These are phyloP conservation scores for Coniosporium tulheliwenetii DNA, from an alignment of 2,329 filamentous ascomycete genomes.

Conservation along the genomic window DNA sequence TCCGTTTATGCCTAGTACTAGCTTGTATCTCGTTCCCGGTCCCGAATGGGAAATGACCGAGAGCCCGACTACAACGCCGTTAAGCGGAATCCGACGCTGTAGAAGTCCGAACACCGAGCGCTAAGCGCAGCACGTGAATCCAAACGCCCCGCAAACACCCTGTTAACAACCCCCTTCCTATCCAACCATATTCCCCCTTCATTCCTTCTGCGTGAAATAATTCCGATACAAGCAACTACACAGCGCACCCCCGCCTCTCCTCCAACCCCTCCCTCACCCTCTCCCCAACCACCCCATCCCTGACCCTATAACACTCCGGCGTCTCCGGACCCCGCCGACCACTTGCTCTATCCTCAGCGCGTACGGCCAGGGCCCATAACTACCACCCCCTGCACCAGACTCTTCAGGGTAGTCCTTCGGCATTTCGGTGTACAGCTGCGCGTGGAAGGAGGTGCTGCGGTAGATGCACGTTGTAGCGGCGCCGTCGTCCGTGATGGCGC, in stretches of 20 bases:
- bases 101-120: no score
- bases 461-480: constrained; percentile 41
- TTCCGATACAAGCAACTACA: constrained; percentile 34
- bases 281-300: constrained; percentile 19
- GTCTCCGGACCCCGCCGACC: constrained; percentile 31
- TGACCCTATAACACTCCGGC: constrained; percentile 36
- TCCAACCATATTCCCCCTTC: no score
- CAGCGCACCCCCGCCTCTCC: constrained; percentile 15
- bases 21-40: no score
- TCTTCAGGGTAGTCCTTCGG: constrained; percentile 20
- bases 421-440: constrained; percentile 44
- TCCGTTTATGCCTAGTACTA: no score
- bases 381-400: constrained; percentile 5
- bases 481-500: constrained; percentile 26
- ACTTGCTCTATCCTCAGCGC: constrained; percentile 40
- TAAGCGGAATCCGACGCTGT: no score
- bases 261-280: constrained; percentile 18
- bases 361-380: constrained; percentile 38
- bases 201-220: constrained; percentile 8
- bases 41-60: no score
- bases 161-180: no score
- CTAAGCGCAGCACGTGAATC: no score
- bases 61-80: no score
- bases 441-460: constrained; percentile 38
- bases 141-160: no score